phyloP scores from a whole-genome alignment of 139 green algal genomes.

The Pseudopediastrum boryanum region DNA sequence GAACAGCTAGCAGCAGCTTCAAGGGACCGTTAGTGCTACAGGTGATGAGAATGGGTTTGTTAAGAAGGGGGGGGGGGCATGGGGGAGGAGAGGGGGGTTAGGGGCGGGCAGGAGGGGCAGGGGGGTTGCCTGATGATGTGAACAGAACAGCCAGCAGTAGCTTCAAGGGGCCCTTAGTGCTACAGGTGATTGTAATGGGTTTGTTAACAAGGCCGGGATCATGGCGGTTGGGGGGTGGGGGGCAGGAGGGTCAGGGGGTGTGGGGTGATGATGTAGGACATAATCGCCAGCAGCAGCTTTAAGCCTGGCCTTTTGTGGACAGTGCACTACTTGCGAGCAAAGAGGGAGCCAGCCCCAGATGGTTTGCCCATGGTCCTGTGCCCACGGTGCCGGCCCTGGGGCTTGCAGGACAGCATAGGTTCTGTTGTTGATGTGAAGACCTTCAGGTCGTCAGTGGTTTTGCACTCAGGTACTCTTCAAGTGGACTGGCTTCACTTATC shows the following conservation, averaged over 20 bases:
- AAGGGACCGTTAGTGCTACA: constrained; percentile 52
- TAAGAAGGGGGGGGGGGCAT: background rate
- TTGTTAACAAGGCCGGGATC: background rate
- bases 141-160: constrained; percentile 27
- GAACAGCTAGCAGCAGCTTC: constrained; percentile 14
- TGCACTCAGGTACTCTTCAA: background rate
- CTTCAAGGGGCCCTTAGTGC: constrained; percentile 48
- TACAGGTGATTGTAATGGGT: constrained; percentile 44
- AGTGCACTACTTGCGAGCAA: too few species aligned
- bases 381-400: background rate
- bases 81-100: background rate
- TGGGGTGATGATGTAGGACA: constrained; percentile 48
- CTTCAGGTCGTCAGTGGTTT: too few species aligned
- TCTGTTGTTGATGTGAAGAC: too few species aligned
- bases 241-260: background rate
- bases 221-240: background rate
- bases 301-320: constrained; percentile 9
- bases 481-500: too few species aligned
- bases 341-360: background rate
- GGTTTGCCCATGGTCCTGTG: background rate
- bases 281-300: constrained; percentile 13
- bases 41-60: constrained; percentile 18
- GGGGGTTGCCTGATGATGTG: constrained; percentile 47
- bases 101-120: background rate
- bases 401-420: too few species aligned